These are phyloP conservation scores for Metschnikowia borealis DNA, from an alignment of 805 yeast genomes.

Conservation along the genomic window DNA sequence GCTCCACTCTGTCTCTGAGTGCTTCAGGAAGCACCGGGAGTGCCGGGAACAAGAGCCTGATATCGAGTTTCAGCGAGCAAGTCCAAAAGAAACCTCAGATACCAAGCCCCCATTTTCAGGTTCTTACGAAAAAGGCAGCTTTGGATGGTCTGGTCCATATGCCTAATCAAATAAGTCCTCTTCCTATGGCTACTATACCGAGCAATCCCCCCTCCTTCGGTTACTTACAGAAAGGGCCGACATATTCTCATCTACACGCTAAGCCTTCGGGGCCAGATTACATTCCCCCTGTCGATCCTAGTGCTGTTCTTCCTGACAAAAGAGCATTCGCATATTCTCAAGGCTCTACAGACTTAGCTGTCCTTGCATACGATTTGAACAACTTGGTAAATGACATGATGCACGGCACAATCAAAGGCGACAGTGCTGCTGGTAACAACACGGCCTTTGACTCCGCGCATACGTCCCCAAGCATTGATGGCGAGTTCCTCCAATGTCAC, in stretches of 20 bases:
- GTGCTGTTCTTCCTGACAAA: neutral
- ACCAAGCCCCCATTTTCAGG: neutral
- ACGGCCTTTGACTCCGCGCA: neutral
- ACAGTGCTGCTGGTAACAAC: neutral
- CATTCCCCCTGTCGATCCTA: neutral
- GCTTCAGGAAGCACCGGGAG: neutral
- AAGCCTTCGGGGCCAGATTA: neutral
- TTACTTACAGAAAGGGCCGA: neutral
- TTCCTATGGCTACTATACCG: neutral
- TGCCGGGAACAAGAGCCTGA: neutral
- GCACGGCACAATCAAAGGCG: slow-evolving; percentile 10
- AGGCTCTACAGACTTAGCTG: slow-evolving; percentile 17
- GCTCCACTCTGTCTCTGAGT: neutral
- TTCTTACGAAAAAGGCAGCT: neutral
- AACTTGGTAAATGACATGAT: slow-evolving; percentile 38
- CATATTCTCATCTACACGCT: neutral
- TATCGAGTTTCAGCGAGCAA: neutral
- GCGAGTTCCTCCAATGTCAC: neutral
- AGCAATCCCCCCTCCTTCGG: neutral
- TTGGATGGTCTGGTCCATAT: neutral
- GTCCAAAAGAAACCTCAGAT: neutral
- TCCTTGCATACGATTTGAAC: slow-evolving; percentile 37
- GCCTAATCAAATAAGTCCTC: neutral
- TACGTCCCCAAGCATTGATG: slow-evolving; percentile 1
- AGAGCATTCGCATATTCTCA: neutral